phyloP scores from a whole-genome alignment of 495 filamentous ascomycete species.

The Articulospora tetracladia region DNA sequence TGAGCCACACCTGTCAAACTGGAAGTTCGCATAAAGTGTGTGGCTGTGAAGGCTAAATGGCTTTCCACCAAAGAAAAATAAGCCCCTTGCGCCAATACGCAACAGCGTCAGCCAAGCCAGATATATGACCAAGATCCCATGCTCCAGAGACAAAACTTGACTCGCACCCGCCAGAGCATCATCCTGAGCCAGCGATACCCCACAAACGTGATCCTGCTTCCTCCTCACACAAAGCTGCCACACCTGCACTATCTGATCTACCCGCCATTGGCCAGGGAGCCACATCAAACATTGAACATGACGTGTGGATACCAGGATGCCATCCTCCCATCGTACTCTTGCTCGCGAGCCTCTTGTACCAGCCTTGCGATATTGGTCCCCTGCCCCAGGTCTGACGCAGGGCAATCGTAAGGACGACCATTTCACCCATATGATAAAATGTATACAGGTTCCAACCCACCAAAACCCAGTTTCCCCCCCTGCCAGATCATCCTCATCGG shows the following conservation, averaged over 20 bases:
- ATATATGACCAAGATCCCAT: not conserved
- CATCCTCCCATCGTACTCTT: too few species aligned
- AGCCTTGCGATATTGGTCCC: not conserved
- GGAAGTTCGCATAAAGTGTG: not conserved
- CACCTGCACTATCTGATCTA: not conserved
- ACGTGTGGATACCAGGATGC: not conserved
- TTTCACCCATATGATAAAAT: not conserved
- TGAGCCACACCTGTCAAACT: not conserved
- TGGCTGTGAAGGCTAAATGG: not conserved
- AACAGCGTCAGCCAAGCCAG: not conserved
- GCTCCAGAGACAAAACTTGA: not conserved
- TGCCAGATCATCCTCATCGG: not conserved
- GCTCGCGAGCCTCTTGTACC: not conserved
- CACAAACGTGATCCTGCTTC: not conserved
- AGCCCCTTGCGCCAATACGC: not conserved
- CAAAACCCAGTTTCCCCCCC: not conserved
- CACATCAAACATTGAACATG: not conserved
- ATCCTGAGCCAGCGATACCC: not conserved
- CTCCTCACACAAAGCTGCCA: not conserved
- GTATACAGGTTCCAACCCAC: not conserved
- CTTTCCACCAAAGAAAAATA: not conserved
- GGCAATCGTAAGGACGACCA: not conserved
- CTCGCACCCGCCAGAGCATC: not conserved
- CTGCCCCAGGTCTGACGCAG: not conserved
- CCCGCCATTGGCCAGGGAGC: not conserved